Evolutionary conservation across 176 grass and related monocot species (phyloP), one percentile per base, ranked within the genome.

Genomic region (Rhynchospora breviuscula): DNA sequence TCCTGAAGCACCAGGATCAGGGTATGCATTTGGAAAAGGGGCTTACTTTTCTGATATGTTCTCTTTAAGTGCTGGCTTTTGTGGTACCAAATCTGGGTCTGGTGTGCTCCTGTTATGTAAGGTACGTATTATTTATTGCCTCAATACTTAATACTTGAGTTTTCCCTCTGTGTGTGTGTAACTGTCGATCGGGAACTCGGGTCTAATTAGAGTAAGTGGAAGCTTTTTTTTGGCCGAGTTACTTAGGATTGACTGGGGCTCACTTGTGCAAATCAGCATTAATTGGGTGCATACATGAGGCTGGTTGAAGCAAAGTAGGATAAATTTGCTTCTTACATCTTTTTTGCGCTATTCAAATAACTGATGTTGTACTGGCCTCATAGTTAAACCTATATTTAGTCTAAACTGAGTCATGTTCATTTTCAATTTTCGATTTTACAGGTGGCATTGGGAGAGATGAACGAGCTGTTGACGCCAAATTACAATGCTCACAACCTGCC

Each of bases 31-130:
- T 77, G 95, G 92, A 66, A 98, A 94, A 58, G 95, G 92, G 18
- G 84, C 93, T 73, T 98, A 98, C 82, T 98, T 94, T 77, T 92
- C 95, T 43, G 92, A 98, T 84, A 94, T 94, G 95, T 94, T 94
- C 63, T 93, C 95, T 17, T 94, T 94, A 88, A 98, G 95, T 85
- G 95, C 95, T 85, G 94, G 91, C 82, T 98, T 94, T 84, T 98
- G 92, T 26, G 91, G 54, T 51, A 89, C 90, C 80, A 45, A 74
- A 46, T 91, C 63, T 85, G 94, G 84, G 85, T 89, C 92, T 61
- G 95, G 95, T 81, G 95, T 98, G 58, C 84, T 94, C 60, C 92
- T 94, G 80, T 67, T 98, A 29, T 98, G 95, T 46, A 92, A 98
- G 92, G 95, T 98, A 44, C 60, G 45, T 83, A 13, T 26, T 48